Percentiles rank a stretch among this genome's conserved stretches.
Conservation (phyloP, 306 rosid species). For the Dalbergia cochinchinensis region DNA sequence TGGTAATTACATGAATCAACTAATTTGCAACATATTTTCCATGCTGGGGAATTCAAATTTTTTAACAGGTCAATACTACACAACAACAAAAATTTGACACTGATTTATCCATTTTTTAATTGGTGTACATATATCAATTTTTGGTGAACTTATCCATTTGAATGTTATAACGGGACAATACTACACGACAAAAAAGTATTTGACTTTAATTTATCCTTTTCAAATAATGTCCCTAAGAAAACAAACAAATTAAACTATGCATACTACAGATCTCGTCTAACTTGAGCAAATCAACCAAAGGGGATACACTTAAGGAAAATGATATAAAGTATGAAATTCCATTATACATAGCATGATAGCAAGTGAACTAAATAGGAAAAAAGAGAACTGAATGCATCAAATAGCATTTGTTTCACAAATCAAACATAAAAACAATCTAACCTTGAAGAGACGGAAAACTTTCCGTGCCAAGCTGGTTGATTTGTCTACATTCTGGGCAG, state of each 20-base stretch:
- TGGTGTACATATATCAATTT: no score
- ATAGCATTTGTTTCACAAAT: constrained; percentile 13
- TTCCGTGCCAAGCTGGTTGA: constrained; percentile 95
- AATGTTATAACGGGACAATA: constrained; percentile 19
- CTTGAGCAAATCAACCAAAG: constrained; percentile 20
- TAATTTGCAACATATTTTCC: constrained; percentile 1
- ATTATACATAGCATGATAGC: not conserved
- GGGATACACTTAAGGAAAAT: not conserved
- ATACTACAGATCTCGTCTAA: not conserved
- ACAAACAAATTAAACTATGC: not conserved
- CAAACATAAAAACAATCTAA: constrained; percentile 40
- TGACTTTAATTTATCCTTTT: constrained; percentile 1
- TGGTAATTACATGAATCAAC: constrained; percentile 16
- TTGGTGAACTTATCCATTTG: not conserved
- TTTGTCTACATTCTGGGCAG: constrained; percentile 93
- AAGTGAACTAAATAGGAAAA: not conserved
- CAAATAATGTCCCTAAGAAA: not conserved
- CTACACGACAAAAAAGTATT: constrained; percentile 1
- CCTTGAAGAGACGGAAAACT: constrained; percentile 98
- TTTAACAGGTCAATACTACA: constrained; percentile 9
- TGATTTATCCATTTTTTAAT: no score
- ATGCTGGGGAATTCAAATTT: not conserved
- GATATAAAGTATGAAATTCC: not conserved
- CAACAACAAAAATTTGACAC: no score
- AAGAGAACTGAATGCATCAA: constrained; percentile 2